These are phyloP conservation scores for cucumber (Cucumis sativus) DNA, from an alignment of 306 rosid genomes.

Conservation along the genomic window DNA sequence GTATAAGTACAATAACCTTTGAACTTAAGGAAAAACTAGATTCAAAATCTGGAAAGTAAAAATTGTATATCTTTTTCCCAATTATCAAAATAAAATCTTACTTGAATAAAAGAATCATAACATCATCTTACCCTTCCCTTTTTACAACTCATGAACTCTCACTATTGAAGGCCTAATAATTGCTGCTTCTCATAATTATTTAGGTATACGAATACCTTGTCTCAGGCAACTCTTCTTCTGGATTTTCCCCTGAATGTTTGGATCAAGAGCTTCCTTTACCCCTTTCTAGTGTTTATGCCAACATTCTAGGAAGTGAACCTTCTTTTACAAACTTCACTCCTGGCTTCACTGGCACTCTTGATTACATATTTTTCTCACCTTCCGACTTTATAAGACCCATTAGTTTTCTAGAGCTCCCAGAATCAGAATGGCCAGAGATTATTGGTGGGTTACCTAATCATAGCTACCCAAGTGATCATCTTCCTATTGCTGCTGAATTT, in stretches of 20 bases:
- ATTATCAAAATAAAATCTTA: no score
- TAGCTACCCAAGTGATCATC: slow-evolving; percentile 77
- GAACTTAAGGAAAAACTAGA: no score
- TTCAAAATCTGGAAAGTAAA: neutral
- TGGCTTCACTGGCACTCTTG: slow-evolving; percentile 75
- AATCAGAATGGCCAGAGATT: slow-evolving; percentile 42
- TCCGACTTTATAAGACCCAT: slow-evolving; percentile 48
- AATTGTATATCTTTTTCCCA: no score
- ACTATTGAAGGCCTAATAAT: neutral
- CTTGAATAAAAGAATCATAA: no score
- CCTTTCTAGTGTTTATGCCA: slow-evolving; percentile 50
- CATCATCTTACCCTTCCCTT: neutral
- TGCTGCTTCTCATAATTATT: neutral
- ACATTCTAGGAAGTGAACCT: slow-evolving; percentile 61
- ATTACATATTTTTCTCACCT: slow-evolving; percentile 57
- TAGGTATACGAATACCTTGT: slow-evolving; percentile 70
- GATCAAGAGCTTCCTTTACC: slow-evolving; percentile 50
- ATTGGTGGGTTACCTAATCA: slow-evolving; percentile 70
- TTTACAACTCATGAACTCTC: neutral
- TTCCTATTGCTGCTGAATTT: slow-evolving; percentile 80
- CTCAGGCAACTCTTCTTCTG: slow-evolving; percentile 43
- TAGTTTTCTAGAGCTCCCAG: slow-evolving; percentile 75
- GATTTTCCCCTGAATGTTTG: slow-evolving; percentile 11
- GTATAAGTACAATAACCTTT: no score
- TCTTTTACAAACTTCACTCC: slow-evolving; percentile 91